These are phyloP conservation scores for Chaetoscypha palmicola DNA, from an alignment of 2,329 filamentous ascomycete species.

Conservation along the genomic window DNA sequence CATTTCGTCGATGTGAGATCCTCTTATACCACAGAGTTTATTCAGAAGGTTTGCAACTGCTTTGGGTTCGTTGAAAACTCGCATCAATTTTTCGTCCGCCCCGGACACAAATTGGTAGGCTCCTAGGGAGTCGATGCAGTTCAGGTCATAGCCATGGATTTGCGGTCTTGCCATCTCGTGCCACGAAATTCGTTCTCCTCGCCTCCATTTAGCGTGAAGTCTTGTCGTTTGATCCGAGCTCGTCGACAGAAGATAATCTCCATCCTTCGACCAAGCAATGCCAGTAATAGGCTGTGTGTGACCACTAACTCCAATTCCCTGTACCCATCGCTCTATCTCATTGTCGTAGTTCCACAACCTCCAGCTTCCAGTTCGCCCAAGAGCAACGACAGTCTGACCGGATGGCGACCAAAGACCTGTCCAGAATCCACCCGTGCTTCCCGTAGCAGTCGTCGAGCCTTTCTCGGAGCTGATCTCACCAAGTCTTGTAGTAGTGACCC, in stretches of 20 bases:
- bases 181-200: constrained; percentile 56
- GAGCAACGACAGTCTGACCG: constrained; percentile 66
- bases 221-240: constrained; percentile 89
- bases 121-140: constrained; percentile 77
- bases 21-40: constrained; percentile 55
- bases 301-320: constrained; percentile 70
- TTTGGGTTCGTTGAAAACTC: constrained; percentile 86
- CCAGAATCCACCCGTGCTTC: constrained; percentile 95
- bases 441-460: constrained; percentile 91
- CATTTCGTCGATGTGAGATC: constrained; percentile 40
- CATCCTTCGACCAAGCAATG: constrained; percentile 75
- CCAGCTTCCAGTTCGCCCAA: constrained; percentile 92
- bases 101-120: constrained; percentile 79
- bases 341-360: constrained; percentile 67
- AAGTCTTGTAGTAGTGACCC: constrained; percentile 77
- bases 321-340: constrained; percentile 62
- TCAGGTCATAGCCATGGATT: constrained; percentile 96
- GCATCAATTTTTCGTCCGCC: constrained; percentile 94
- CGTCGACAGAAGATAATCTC: constrained; percentile 81
- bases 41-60: constrained; percentile 70
- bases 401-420: constrained; percentile 84
- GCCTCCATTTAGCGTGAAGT: constrained; percentile 73
- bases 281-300: constrained; percentile 78
- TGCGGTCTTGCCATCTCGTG: constrained; percentile 94
- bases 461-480: constrained; percentile 94